Evolutionary conservation across 257 asterid species (phyloP), one percentile per base, ranked within the genome.

Genomic region (Solanum chilense): DNA sequence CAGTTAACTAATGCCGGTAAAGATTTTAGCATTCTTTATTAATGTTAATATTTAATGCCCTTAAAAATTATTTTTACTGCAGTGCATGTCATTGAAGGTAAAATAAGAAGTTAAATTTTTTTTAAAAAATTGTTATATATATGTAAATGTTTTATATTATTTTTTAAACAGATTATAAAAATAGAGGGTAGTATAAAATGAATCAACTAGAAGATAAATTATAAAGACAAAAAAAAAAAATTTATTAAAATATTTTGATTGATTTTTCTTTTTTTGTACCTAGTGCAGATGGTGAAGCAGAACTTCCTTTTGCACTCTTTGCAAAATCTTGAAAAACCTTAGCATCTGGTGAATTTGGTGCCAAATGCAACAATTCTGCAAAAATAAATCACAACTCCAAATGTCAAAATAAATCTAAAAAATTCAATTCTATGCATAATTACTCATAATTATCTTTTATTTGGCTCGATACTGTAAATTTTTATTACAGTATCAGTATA

Each of bases 301-400:
- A 20, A 89, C 82, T 92, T 77, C 87, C 91, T 15, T 87, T 91
- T 35, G 87, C 91, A 44, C 49, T 81, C 62, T 91, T 90, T 14
- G 90, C 93, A 86, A 92, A 93, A 86, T 94, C 99, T 44, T 92
- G 87, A 56, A 95, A 96, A 37, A 95, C 92, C 92, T 95, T 94
- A 15, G 98, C 98, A 25, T 95, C 98, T 0, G 98, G 96, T 62
- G 99, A 95, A 80, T 93, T 94, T 70, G 98, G 96, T 62, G 98
- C 84, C 88, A 96, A 91, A 86, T 96, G 97, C 82, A 95, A 88
- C 52, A 96, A 77, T 11, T 88, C 99, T 94, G 95, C 74, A 80
- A 31, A 33, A 77, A 31, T 49, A 81, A 49, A 47, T 47, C 68
- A 47, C 85, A 80, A 47, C 64, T 27, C 39, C 69, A 16, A 80